A percentile compares a stretch with the other conserved stretches of the same genome.
phyloP scores from a whole-genome alignment of 345 rosid genomes.

The Murraya paniculata region DNA sequence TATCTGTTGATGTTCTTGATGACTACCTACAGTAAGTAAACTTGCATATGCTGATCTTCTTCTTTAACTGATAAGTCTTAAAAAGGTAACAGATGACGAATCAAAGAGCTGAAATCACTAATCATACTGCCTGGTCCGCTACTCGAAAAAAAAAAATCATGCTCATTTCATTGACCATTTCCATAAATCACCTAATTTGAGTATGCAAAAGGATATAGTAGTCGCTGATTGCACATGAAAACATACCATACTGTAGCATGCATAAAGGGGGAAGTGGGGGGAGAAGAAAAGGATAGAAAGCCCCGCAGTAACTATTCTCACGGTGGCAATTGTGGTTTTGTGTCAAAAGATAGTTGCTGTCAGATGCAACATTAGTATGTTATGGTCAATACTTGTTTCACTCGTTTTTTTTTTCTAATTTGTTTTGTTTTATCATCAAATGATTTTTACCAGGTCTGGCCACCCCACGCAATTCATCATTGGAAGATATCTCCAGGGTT shows the following conservation, averaged over 20 bases:
- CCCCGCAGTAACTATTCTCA: no score
- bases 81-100: not conserved
- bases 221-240: not conserved
- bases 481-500: constrained; percentile 40
- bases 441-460: constrained; percentile 26
- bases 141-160: no score
- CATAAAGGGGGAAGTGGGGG: no score
- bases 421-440: not conserved
- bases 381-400: not conserved
- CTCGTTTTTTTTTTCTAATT: not conserved
- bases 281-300: no score
- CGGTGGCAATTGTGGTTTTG: no score
- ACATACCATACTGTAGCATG: not conserved
- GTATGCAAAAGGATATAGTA: not conserved
- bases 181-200: not conserved
- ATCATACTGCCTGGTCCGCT: no score
- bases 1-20: no score
- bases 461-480: constrained; percentile 18
- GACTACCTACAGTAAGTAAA: not conserved
- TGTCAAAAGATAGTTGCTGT: not conserved
- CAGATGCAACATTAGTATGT: not conserved
- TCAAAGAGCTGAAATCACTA: not conserved
- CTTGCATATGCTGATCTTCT: not conserved
- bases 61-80: not conserved
- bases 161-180: not conserved